These are phyloP conservation scores for Castanopsis chinensis DNA, from an alignment of 306 rosid genomes.

Conservation along the genomic window DNA sequence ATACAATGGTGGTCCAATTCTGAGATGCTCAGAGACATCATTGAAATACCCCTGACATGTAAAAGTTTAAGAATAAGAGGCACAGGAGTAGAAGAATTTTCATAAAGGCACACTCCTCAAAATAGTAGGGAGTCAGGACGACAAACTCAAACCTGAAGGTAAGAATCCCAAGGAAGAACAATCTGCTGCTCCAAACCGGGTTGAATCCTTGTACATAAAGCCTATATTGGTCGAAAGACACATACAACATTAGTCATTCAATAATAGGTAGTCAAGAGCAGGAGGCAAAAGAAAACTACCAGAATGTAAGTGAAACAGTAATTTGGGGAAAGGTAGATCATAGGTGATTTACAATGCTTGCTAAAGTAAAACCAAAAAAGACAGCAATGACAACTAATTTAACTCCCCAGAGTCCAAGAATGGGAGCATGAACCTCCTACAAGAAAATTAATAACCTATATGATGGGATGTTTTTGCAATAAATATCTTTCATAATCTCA, in stretches of 20 bases:
- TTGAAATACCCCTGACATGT: conserved; percentile 74
- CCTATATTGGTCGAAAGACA: conserved; percentile 39
- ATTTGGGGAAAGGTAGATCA: conserved; percentile 7
- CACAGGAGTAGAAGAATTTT: conserved; percentile 7
- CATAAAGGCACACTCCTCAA: conserved; percentile 18
- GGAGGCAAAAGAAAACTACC: neutral
- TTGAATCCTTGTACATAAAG: conserved; percentile 82
- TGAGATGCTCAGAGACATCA: conserved; percentile 75
- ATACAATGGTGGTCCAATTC: conserved; percentile 92
- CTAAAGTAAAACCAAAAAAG: conserved; percentile 72
- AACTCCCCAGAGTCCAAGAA: conserved; percentile 87
- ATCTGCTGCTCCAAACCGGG: conserved; percentile 92
- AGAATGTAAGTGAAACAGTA: neutral
- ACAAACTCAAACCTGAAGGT: conserved; percentile 76
- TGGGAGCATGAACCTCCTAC: conserved; percentile 84
- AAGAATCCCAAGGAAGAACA: conserved; percentile 98
- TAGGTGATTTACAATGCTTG: conserved; percentile 83
- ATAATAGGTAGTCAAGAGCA: neutral
- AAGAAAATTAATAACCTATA: conserved; percentile 27
- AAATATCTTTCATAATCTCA: conserved; percentile 3
- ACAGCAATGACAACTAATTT: conserved; percentile 64
- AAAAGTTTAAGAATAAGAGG: conserved; percentile 3
- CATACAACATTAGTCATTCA: conserved; percentile 4
- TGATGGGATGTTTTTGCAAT: neutral
- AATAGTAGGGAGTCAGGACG: conserved; percentile 5